Evolutionary conservation across 768 basidiomycete species (phyloP), one percentile per base, ranked within the genome.

Genomic region (Suillus alpinus): DNA sequence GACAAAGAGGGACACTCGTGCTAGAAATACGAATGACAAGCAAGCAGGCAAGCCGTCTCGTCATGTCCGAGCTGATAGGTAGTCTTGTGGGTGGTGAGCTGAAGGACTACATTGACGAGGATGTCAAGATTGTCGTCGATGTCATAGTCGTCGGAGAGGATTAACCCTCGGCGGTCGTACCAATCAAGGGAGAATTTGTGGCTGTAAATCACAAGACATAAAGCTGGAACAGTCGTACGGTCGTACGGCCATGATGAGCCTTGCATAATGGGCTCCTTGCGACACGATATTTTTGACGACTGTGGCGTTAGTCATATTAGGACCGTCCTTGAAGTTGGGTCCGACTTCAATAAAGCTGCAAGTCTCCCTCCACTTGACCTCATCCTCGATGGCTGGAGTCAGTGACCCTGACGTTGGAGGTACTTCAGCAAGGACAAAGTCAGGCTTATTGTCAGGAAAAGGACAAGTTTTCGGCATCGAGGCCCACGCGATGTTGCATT

Each of bases 131-230:
- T 62, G 6, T 44, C 44, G 52, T 60, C 68, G 59, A 73, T 70
- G 55, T 73, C 65, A 58, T 59, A 62, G 29, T 60, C 51, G 18
- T 65, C 68, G n/a, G 72, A 74, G 56, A 71, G 62, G 9, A 52
- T 43, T 36, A 70, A 67, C 13, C 74, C 74, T 23, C 58, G 69
- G 34, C 69, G 70, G 56, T 75, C 73, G 56, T 71, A 73, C 43
- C 74, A 71, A 29, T 60, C 68, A 49, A 74, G 70, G 40, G 63
- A 69, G 52, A 75, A 73, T 34, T 66, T 31, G 23, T 60, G 58
- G 13, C 69, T 71, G 52, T 65, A 72, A 53, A 74, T 70, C 66
- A 68, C 40, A 73, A 60, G 8, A 67, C 69, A 63, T 71, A 73
- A 37, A 73, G 65, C 51, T 66, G 65, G 66, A 73, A 74, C 1